Percentiles rank a stretch among this genome's conserved stretches.
These are phyloP conservation scores for Teratosphaeria zuluensis DNA, from an alignment of 2,329 filamentous ascomycete genomes.

Conservation along the genomic window DNA sequence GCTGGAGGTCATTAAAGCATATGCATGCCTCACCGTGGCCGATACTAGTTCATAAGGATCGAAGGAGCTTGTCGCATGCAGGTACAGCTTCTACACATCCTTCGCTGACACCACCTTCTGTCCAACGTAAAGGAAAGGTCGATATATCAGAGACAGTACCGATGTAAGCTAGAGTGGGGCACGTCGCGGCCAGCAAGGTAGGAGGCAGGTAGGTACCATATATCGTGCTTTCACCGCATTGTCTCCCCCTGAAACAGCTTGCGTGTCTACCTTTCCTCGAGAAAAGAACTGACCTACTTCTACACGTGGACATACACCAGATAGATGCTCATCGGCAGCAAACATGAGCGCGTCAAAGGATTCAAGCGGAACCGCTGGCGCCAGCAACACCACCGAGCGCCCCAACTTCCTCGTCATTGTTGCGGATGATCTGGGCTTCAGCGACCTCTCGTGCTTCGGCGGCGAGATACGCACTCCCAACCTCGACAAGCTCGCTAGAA, in stretches of 20 bases:
- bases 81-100: background rate
- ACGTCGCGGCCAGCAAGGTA: background rate
- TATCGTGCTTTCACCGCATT: background rate
- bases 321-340: constrained; percentile 14
- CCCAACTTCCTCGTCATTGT: constrained; percentile 52
- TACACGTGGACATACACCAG: background rate
- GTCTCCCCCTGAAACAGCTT: background rate
- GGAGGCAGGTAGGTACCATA: background rate
- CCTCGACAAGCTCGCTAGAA: constrained; percentile 40
- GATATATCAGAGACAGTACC: background rate
- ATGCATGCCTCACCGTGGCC: background rate
- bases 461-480: constrained; percentile 53
- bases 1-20: background rate
- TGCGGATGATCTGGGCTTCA: constrained; percentile 29
- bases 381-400: constrained; percentile 26
- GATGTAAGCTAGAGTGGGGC: background rate
- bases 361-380: constrained; percentile 22
- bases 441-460: constrained; percentile 50
- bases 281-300: background rate
- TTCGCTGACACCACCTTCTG: background rate
- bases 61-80: no score
- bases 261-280: background rate
- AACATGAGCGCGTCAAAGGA: constrained; percentile 22
- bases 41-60: no score
- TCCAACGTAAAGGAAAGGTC: background rate